Evolutionary conservation across 2,329 filamentous ascomycete species (phyloP).

Genomic region (Penicillium decumbens): DNA sequence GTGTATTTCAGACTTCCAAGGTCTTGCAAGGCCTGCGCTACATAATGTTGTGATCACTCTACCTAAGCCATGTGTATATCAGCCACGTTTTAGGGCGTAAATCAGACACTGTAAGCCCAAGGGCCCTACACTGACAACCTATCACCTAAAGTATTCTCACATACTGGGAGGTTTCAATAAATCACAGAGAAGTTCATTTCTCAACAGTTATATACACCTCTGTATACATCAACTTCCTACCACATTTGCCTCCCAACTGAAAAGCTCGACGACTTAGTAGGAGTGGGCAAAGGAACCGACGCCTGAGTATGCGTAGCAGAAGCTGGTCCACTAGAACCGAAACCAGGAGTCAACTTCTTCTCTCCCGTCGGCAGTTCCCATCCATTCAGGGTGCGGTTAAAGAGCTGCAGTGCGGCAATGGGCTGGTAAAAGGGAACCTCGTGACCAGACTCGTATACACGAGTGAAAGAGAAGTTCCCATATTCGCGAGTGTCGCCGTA

Average conservation of each 20-base stretch:
- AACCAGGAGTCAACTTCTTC: conserved; percentile 30
- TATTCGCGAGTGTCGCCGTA: conserved; percentile 70
- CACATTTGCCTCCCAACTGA: neutral
- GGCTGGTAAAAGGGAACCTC: conserved; percentile 57
- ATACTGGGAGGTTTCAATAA: too few species aligned
- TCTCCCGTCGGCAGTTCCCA: conserved; percentile 54
- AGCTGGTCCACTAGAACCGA: conserved; percentile 39
- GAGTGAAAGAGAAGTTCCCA: conserved; percentile 66
- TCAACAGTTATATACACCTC: neutral
- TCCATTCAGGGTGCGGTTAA: conserved; percentile 56
- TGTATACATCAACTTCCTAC: neutral
- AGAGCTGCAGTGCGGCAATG: conserved; percentile 56
- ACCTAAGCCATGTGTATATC: too few species aligned
- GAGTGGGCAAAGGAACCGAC: conserved; percentile 33
- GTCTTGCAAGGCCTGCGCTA: too few species aligned
- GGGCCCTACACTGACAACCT: too few species aligned
- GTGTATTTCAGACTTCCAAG: too few species aligned
- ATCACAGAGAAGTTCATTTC: too few species aligned
- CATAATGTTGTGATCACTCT: too few species aligned
- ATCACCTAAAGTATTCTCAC: too few species aligned
- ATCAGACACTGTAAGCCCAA: too few species aligned
- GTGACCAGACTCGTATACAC: conserved; percentile 64
- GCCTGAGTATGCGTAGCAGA: conserved; percentile 46
- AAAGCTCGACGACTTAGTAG: conserved; percentile 2
- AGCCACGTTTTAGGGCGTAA: too few species aligned